Percentiles rank a stretch among this genome's conserved stretches.
Evolutionary conservation across 1,284 basidiomycete species (phyloP).

Genomic region (Irpex sp.): DNA sequence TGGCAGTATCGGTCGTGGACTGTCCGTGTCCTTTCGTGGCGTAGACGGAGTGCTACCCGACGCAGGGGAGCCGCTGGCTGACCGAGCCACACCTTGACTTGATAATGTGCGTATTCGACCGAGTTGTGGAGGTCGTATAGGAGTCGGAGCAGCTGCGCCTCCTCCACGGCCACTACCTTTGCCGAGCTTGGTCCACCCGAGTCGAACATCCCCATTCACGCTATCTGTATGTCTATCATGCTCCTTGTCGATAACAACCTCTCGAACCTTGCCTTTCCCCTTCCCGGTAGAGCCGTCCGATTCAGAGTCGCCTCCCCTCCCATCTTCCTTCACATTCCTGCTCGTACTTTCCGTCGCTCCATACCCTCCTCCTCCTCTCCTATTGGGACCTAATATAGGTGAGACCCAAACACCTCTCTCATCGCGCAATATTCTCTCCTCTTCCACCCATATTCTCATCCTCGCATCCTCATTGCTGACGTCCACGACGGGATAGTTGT

Average conservation of each 20-base stretch:
- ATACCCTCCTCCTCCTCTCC: constrained; percentile 39
- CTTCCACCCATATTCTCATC: constrained; percentile 65
- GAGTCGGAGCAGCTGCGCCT: no score
- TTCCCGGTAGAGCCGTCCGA: constrained; percentile 18
- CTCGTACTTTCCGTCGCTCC: constrained; percentile 40
- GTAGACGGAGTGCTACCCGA: constrained; percentile 33
- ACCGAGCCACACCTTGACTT: constrained; percentile 4
- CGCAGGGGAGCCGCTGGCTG: constrained; percentile 14
- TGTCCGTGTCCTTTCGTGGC: constrained; percentile 30
- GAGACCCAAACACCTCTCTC: constrained; percentile 70
- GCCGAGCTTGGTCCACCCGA: constrained; percentile 44
- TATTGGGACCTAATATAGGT: constrained; percentile 41
- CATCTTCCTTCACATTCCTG: no score
- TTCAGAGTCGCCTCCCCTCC: constrained; percentile 13
- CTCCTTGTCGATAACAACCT: constrained; percentile 40
- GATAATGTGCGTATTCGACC: constrained; percentile 20
- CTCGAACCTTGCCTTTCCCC: constrained; percentile 19
- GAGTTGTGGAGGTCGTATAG: constrained; percentile 10
- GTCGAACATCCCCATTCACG: constrained; percentile 33
- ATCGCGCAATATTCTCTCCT: constrained; percentile 64
- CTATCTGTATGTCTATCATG: constrained; percentile 30
- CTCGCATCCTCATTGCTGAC: constrained; percentile 74
- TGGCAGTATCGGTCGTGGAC: constrained; percentile 41
- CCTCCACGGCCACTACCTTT: constrained; percentile 5
- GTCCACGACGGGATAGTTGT: constrained; percentile 88